phyloP scores from a whole-genome alignment of 805 yeast species.

The Saccharomycopsis javanensis region DNA sequence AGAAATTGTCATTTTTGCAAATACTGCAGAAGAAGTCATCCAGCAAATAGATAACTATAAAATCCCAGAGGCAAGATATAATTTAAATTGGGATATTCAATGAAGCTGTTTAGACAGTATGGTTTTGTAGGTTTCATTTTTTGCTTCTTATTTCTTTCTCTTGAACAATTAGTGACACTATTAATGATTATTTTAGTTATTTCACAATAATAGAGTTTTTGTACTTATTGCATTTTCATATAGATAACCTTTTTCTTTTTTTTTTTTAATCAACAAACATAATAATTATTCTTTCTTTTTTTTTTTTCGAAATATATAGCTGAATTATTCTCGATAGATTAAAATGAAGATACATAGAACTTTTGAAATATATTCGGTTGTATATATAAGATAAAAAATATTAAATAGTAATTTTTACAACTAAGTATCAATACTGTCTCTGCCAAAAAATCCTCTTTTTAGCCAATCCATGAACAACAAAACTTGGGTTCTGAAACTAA shows the following conservation, averaged over 20 bases:
- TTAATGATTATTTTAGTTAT: neutral
- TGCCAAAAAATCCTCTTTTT: constrained; percentile 49
- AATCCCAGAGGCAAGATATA: constrained; percentile 54
- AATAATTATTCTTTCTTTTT: too few species aligned
- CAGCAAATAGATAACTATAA: constrained; percentile 48
- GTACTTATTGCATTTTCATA: neutral
- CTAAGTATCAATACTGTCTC: constrained; percentile 33
- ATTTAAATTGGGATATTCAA: constrained; percentile 53
- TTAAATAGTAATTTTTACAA: neutral
- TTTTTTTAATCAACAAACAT: too few species aligned
- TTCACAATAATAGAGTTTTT: neutral
- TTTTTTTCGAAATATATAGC: too few species aligned
- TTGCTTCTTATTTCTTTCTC: neutral
- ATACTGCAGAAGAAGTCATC: constrained; percentile 59
- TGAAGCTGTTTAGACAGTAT: too few species aligned
- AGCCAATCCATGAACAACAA: constrained; percentile 60
- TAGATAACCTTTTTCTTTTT: neutral
- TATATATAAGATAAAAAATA: too few species aligned
- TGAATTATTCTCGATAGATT: too few species aligned
- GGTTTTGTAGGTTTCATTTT: neutral
- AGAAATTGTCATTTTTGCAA: constrained; percentile 58
- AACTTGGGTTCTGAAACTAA: constrained; percentile 53
- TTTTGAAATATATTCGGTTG: too few species aligned
- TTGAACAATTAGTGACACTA: neutral
- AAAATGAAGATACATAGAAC: too few species aligned